Evolutionary conservation across 2,329 filamentous ascomycete genomes (phyloP).

Genomic region (Chrysosporium queenslandicum): DNA sequence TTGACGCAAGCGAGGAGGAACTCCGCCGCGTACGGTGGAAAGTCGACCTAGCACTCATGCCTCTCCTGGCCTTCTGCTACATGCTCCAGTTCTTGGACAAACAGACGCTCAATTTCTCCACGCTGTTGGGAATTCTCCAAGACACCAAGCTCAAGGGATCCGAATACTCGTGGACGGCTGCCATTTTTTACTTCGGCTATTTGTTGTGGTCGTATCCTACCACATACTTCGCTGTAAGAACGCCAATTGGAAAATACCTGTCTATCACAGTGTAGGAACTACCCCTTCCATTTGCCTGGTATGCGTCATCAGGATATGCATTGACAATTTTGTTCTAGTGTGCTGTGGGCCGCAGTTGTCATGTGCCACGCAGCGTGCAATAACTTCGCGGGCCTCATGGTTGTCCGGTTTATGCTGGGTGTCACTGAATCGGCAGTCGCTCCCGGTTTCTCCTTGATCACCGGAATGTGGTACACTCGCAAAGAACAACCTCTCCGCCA

Average conservation of each 20-base stretch:
- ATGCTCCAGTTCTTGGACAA: conserved; percentile 32
- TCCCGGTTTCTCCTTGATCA: conserved; percentile 55
- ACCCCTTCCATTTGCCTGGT: background rate
- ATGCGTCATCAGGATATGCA: background rate
- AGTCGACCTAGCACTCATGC: background rate
- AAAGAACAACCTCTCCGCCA: conserved; percentile 53
- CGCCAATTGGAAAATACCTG: conserved; percentile 39
- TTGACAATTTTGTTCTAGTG: conserved; percentile 25
- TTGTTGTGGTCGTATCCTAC: conserved; percentile 47
- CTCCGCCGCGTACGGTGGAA: background rate
- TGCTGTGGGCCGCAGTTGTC: conserved; percentile 31
- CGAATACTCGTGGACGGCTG: conserved; percentile 49
- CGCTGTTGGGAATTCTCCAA: conserved; percentile 53
- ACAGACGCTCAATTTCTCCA: conserved; percentile 49
- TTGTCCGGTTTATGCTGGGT: conserved; percentile 48
- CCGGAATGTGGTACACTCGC: conserved; percentile 56
- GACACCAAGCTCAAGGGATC: conserved; percentile 49
- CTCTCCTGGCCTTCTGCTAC: background rate
- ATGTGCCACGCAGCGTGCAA: conserved; percentile 46
- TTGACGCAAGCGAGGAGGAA: background rate
- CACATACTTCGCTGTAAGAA: conserved; percentile 44
- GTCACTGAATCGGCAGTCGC: conserved; percentile 49
- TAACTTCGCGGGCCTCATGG: conserved; percentile 47
- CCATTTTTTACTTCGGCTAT: conserved; percentile 49
- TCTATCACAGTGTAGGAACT: background rate